Base-by-base conservation (phyloP, 1,284 basidiomycete species). In the Microbotryomycetes sp. region DNA sequence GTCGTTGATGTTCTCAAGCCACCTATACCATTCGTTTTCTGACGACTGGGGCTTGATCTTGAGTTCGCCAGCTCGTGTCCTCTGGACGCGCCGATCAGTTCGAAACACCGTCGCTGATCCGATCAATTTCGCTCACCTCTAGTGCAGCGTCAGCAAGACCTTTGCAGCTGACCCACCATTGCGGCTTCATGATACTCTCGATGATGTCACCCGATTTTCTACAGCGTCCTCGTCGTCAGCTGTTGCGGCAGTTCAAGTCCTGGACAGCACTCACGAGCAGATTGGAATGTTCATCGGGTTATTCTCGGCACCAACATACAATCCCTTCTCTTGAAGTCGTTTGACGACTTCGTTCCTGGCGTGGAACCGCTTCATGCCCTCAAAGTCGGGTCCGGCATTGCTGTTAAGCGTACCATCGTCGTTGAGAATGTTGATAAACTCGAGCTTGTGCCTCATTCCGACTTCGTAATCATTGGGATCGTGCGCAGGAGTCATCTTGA, bases 401-500 rank as follows among this genome's bases (percentile, higher is more conserved):
- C 81, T 85, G 74, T 97, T 98, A 75, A 96, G 83, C 0, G 94
- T 98, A 15, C 96, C 96, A 73, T 99, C 91, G 70, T 98, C 96
- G 74, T 97, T 96, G 73, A 98, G 77, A 70, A 98, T 88, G 75
- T 89, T 97, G 79, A 99, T 89, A 74, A 97, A 96, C 61, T 90
- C 86, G 49, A 99, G 81, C 13, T 87, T 84, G 76, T 98, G 91
- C 50, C 94, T 80, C 72, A 85, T 75, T 30, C 91, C 96, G 69
- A 94, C 91, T 71, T 94, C 91, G 76, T 96, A 98, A 82, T 98
- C 94, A 74, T 96, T 96, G 41, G 86, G 88, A 75, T 98, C 96
- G 75, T 98, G 96, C 0, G 94, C 96, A n/a, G 96, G 96, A 0
- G 96, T 98, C 74, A 98, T 98, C 80, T 99, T 98, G 62, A 98